Base-by-base conservation (phyloP, 2,329 filamentous ascomycete genomes). In the Fusarium pseudocircinatum region DNA sequence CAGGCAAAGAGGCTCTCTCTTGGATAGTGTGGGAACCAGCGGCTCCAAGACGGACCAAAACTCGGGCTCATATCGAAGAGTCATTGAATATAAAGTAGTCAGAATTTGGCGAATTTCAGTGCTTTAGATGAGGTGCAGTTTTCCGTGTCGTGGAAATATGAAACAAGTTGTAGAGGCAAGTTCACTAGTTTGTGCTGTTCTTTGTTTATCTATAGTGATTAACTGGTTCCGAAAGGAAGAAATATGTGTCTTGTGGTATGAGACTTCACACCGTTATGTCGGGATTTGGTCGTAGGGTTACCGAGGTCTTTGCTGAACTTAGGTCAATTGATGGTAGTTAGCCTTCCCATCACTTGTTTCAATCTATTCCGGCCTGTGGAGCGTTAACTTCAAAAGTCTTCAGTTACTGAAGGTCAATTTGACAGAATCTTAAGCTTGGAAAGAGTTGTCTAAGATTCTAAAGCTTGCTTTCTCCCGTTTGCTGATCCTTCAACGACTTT, bases 191-290 rank as follows among this genome's bases (percentile, higher is more conserved):
- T 34, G 14, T 15, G 14, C 32, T 34, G 32, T 34, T 15, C 32
- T 34, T 4, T 34, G 37, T 22, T 40, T 22, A 40, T 22, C 7
- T 14, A 14, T 22, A 12, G 20, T 22, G 20, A 40, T 22, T 14
- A 22, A 39, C 7, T 8, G 20, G 20, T 22, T 40, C 20, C 7
- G 7, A 14, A 14, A 7, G 7, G 20, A 0, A 3, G 1, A 20
- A 5, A 40, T 22, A 40, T 40, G 20, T 6, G 12, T 22, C 20
- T 4, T 22, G 7, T 18, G 13, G 36, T 13, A 34, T 34, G 6
- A 34, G 32, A 15, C 32, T 34, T 14, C 6, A 14, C 7, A 34
- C 37, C 20, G 13, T 40, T 22, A 14, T 40, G 39, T 40, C 13
- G 0, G 20, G 4, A 40, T 40, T 1, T 40, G 22, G 20, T 1